A percentile compares a stretch with the other conserved stretches of the same genome.
Evolutionary conservation across 2,329 filamentous ascomycete genomes (phyloP).

Genomic region (Aspergillus texensis): DNA sequence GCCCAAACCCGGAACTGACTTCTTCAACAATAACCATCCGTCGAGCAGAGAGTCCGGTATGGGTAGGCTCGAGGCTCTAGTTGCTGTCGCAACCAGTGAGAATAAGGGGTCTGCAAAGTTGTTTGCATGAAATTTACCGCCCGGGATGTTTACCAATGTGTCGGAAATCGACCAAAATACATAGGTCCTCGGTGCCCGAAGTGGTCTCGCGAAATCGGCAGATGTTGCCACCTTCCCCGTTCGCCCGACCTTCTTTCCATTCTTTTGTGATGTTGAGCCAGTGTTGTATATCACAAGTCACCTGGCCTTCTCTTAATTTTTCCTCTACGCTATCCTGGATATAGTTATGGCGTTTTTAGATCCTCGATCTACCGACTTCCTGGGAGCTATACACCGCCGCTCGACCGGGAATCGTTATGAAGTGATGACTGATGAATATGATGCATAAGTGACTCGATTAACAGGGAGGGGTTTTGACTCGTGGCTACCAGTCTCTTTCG

Average conservation of each 20-base stretch:
- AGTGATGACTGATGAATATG: slow-evolving; percentile 40
- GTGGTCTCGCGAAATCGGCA: background rate
- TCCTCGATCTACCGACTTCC: slow-evolving; percentile 18
- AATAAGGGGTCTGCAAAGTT: slow-evolving; percentile 41
- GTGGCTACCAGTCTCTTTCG: slow-evolving; percentile 20
- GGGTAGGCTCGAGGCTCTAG: slow-evolving; percentile 53
- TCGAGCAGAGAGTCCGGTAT: slow-evolving; percentile 40
- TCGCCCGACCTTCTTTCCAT: slow-evolving; percentile 9
- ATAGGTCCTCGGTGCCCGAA: background rate
- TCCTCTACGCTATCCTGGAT: slow-evolving; percentile 16
- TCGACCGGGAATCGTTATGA: slow-evolving; percentile 32
- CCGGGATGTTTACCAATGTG: background rate
- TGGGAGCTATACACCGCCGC: slow-evolving; percentile 19
- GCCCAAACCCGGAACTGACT: slow-evolving; percentile 30
- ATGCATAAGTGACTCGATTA: slow-evolving; percentile 34
- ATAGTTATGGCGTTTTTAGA: slow-evolving; percentile 21
- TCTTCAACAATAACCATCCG: slow-evolving; percentile 28
- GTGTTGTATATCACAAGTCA: slow-evolving; percentile 22
- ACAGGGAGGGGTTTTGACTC: slow-evolving; percentile 22
- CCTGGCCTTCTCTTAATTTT: slow-evolving; percentile 15
- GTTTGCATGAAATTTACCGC: slow-evolving; percentile 26
- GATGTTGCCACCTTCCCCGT: background rate
- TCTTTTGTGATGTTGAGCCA: slow-evolving; percentile 14
- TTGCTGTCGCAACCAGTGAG: slow-evolving; percentile 54
- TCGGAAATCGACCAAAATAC: background rate